phyloP scores from a whole-genome alignment of 2,329 filamentous ascomycete genomes.

The Talaromyces sp. region DNA sequence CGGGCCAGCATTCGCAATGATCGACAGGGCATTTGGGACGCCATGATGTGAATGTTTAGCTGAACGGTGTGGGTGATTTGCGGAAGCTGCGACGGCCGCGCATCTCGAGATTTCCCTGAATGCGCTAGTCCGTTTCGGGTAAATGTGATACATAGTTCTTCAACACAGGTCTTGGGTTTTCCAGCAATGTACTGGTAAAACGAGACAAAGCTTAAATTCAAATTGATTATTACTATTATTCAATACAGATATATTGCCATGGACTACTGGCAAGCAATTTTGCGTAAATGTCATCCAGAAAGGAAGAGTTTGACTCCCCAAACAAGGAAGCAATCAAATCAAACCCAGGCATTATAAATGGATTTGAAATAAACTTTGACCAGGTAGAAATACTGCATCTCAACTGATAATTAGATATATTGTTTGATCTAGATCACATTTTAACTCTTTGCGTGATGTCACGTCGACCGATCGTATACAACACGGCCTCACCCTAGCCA shows the following conservation, averaged over 20 bases:
- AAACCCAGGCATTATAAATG: neutral
- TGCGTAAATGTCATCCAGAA: neutral
- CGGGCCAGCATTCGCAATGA: conserved; percentile 31
- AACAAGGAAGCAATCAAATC: neutral
- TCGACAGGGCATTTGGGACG: conserved; percentile 42
- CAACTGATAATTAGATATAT: neutral
- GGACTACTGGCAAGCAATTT: neutral
- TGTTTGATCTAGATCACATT: neutral
- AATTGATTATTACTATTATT: neutral
- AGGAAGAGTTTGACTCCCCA: neutral
- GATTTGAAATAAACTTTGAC: neutral
- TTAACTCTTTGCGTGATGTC: neutral
- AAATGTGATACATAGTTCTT: neutral
- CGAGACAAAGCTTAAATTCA: neutral
- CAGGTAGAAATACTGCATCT: neutral
- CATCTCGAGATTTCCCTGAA: neutral
- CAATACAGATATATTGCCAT: neutral
- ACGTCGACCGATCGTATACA: neutral
- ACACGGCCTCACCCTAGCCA: neutral
- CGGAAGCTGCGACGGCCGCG: neutral
- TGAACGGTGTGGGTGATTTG: neutral
- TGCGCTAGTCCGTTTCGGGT: neutral
- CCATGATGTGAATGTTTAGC: conserved; percentile 30
- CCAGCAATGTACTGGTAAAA: neutral
- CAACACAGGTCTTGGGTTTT: neutral